Evolutionary conservation across 805 yeast species (phyloP).

Genomic region (Metschnikowia picachoensis): DNA sequence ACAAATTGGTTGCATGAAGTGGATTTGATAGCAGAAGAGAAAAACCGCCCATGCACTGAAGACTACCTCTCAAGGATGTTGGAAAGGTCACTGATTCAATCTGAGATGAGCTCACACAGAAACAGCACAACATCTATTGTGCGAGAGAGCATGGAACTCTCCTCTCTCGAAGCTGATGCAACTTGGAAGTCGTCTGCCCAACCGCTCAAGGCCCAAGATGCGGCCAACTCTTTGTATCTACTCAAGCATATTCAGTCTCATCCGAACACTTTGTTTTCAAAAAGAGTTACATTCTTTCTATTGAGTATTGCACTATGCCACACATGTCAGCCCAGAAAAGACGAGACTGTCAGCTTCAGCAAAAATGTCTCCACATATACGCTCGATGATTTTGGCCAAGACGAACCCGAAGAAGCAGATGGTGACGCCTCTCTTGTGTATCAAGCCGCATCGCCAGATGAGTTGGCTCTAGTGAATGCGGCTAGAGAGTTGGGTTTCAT

Average conservation of each 20-base stretch:
- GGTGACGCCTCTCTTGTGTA: slow-evolving; percentile 58
- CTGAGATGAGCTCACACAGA: slow-evolving; percentile 12
- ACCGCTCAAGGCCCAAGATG: slow-evolving; percentile 38
- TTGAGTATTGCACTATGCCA: slow-evolving; percentile 84
- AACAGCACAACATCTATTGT: slow-evolving; percentile 32
- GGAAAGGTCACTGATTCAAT: neutral
- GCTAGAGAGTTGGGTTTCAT: slow-evolving; percentile 94
- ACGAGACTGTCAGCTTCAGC: slow-evolving; percentile 5
- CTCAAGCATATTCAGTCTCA: slow-evolving; percentile 64
- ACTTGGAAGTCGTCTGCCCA: slow-evolving; percentile 49
- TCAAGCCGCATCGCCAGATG: slow-evolving; percentile 97
- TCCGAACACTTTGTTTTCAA: slow-evolving; percentile 68
- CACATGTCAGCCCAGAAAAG: slow-evolving; percentile 73
- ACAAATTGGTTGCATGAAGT: slow-evolving; percentile 83
- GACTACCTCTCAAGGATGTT: slow-evolving; percentile 3
- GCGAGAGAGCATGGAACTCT: slow-evolving; percentile 31
- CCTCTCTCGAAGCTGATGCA: slow-evolving; percentile 21
- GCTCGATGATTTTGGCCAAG: slow-evolving; percentile 19
- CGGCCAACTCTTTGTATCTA: slow-evolving; percentile 56
- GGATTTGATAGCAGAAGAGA: slow-evolving; percentile 40
- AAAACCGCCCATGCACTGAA: slow-evolving; percentile 4
- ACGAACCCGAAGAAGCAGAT: slow-evolving; percentile 7
- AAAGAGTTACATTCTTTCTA: slow-evolving; percentile 73
- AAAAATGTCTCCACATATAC: slow-evolving; percentile 17
- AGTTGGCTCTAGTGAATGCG: slow-evolving; percentile 86